A percentile compares a stretch with the other conserved stretches of the same genome.
Conservation (phyloP, 2,329 filamentous ascomycete species). For the Chaetomium sp. region DNA sequence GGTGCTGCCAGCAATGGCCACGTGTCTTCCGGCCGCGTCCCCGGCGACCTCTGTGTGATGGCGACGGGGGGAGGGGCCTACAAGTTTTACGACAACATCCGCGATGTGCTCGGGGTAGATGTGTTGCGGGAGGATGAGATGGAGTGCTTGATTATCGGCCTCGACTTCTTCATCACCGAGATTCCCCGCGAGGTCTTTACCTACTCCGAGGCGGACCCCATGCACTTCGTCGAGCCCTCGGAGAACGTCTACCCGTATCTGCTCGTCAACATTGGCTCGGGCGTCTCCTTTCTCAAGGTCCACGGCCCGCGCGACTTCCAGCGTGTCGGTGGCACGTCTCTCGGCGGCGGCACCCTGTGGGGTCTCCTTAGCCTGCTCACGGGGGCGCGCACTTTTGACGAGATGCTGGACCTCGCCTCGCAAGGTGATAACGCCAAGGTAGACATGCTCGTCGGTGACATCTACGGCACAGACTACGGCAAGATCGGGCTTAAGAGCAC, state of each 20-base stretch:
- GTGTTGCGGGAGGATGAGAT: conserved; percentile 95
- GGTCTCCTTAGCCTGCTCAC: conserved; percentile 89
- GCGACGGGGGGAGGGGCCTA: conserved; percentile 94
- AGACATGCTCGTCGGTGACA: conserved; percentile 96
- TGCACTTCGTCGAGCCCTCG: conserved; percentile 81
- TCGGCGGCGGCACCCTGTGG: conserved; percentile 98
- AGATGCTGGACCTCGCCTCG: conserved; percentile 92
- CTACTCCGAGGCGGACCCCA: conserved; percentile 86
- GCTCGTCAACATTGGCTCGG: conserved; percentile 96
- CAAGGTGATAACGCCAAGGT: conserved; percentile 89
- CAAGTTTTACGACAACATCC: conserved; percentile 94
- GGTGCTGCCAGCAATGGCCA: conserved; percentile 60
- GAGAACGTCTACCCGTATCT: conserved; percentile 91
- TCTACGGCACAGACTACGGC: conserved; percentile 92
- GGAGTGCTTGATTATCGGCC: conserved; percentile 94
- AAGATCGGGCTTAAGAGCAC: conserved; percentile 96
- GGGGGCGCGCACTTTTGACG: conserved; percentile 92
- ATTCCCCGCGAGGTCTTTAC: conserved; percentile 97
- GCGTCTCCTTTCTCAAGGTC: conserved; percentile 96
- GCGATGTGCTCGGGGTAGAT: conserved; percentile 79
- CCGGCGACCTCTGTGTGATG: conserved; percentile 80
- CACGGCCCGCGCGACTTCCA: conserved; percentile 83
- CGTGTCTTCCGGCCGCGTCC: conserved; percentile 13
- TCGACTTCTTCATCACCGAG: conserved; percentile 98
- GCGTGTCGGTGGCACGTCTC: conserved; percentile 90